Percentiles rank a stretch among this genome's conserved stretches.
These are phyloP conservation scores for Cicer bijugum DNA, from an alignment of 306 rosid species.

Conservation along the genomic window DNA sequence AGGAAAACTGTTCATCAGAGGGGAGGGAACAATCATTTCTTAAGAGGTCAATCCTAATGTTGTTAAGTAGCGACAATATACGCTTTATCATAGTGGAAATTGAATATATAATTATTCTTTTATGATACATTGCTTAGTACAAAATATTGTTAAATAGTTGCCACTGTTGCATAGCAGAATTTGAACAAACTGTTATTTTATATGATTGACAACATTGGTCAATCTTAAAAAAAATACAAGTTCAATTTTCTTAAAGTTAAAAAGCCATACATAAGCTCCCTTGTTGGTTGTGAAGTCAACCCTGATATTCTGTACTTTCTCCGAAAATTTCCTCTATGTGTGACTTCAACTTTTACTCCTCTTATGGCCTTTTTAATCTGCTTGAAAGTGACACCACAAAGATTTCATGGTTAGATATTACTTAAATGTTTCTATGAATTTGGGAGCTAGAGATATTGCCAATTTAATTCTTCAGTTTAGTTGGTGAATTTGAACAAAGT, in stretches of 20 bases:
- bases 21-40: constrained; percentile 19
- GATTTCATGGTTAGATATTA: constrained; percentile 29
- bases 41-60: background rate
- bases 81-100: too few relatives aligned
- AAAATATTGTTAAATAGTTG: too few relatives aligned
- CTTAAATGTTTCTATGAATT: background rate
- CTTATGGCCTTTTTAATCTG: constrained; percentile 59
- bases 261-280: constrained; percentile 55
- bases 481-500: background rate
- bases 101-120: too few relatives aligned
- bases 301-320: constrained; percentile 61
- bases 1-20: constrained; percentile 49
- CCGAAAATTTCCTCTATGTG: constrained; percentile 56
- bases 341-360: constrained; percentile 62
- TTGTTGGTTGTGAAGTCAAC: constrained; percentile 58
- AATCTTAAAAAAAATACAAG: background rate
- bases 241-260: constrained; percentile 8
- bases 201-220: background rate
- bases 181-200: too few relatives aligned
- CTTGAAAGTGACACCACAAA: constrained; percentile 37
- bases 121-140: too few relatives aligned
- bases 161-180: too few relatives aligned
- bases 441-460: constrained; percentile 1
- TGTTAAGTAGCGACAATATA: too few relatives aligned
- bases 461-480: constrained; percentile 2